These are phyloP conservation scores for rapeseed (Brassica napus) DNA, from an alignment of 345 rosid species.

Conservation along the genomic window Da-Ae NC_063441.1:22693001-22693500, in stretches of 20 bases:
- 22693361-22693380: not conserved
- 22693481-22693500: constrained; percentile 60
- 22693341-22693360: not conserved
- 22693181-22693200: not conserved
- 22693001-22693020: no score
- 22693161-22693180: not conserved
- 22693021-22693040: no score
- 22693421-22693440: not conserved
- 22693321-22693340: no score
- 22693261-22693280: not conserved
- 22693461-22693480: constrained; percentile 90
- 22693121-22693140: not conserved
- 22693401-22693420: not conserved
- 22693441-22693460: constrained; percentile 66
- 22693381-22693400: not conserved
- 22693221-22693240: not conserved
- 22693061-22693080: not conserved
- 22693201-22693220: not conserved
- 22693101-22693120: not conserved
- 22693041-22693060: no score
- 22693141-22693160: not conserved
- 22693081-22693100: not conserved
- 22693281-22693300: not conserved
- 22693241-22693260: not conserved
- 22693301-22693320: no score